Conservation (phyloP, 352 stramenopile genomes). For the Phytophthora chlamydospora region DNA sequence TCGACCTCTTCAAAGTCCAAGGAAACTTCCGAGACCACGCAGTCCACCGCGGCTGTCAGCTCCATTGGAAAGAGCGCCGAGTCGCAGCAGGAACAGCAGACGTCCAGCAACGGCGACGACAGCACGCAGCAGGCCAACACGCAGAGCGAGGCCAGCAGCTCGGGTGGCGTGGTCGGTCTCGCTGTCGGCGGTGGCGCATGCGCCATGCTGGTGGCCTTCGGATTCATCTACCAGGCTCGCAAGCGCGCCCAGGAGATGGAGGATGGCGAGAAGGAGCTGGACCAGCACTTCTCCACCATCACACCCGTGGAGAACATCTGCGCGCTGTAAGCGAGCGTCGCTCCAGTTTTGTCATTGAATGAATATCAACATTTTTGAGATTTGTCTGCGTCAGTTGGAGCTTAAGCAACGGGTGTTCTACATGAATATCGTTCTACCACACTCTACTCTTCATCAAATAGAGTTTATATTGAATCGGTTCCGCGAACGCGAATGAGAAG, state of each 20-base stretch:
- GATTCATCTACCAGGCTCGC: constrained; percentile 81
- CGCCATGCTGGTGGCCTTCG: constrained; percentile 60
- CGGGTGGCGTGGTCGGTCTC: constrained; percentile 25
- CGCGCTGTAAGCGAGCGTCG: constrained; percentile 47
- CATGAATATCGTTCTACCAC: too few relatives aligned
- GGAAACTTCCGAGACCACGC: constrained; percentile 24
- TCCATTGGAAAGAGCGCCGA: constrained; percentile 37
- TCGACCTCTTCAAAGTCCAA: constrained; percentile 22
- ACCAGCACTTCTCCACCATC: constrained; percentile 50
- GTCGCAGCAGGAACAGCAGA: constrained; percentile 27
- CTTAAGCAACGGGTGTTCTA: too few relatives aligned
- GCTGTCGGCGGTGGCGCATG: constrained; percentile 43
- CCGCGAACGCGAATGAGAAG: background rate
- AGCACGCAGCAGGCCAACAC: constrained; percentile 48
- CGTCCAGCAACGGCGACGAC: constrained; percentile 29
- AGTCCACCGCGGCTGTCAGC: constrained; percentile 26
- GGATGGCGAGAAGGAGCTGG: constrained; percentile 48
- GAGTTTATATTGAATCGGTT: constrained; percentile 12
- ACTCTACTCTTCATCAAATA: background rate
- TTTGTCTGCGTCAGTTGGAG: background rate
- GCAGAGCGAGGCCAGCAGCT: constrained; percentile 28
- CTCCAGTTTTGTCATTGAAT: constrained; percentile 27
- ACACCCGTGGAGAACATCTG: constrained; percentile 61
- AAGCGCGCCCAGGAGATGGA: constrained; percentile 69
- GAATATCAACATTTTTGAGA: constrained; percentile 34